phyloP scores from a whole-genome alignment of 2,329 filamentous ascomycete species.

The Rhinocladiella mackenziei region DNA sequence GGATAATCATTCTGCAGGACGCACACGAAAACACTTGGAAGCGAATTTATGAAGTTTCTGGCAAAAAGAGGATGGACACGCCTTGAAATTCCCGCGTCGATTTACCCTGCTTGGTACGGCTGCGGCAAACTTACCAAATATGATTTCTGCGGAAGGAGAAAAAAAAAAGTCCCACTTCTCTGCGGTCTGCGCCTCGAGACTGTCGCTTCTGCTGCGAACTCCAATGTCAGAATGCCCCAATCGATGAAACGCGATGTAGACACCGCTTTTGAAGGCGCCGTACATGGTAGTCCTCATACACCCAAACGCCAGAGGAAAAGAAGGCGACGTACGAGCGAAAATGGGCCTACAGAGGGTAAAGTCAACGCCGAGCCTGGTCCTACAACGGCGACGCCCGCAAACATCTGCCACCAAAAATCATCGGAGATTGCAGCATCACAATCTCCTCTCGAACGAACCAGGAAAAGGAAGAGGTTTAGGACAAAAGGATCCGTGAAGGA shows the following conservation, averaged over 20 bases:
- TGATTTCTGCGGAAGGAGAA: too few species aligned
- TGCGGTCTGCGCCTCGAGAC: too few species aligned
- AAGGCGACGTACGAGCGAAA: constrained; percentile 33
- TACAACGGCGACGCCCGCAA: constrained; percentile 15
- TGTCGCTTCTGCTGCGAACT: too few species aligned
- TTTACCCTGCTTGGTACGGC: too few species aligned
- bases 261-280: constrained; percentile 19
- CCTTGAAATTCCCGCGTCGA: too few species aligned
- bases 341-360: constrained; percentile 30
- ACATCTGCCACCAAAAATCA: background rate
- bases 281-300: constrained; percentile 1
- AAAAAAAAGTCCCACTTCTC: too few species aligned
- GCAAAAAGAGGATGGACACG: background rate
- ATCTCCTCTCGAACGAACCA: too few species aligned
- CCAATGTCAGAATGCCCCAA: constrained; percentile 17
- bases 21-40: background rate
- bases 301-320: constrained; percentile 29
- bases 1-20: constrained; percentile 80
- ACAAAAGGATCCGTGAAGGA: background rate
- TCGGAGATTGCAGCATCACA: background rate
- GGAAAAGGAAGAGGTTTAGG: too few species aligned
- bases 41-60: too few species aligned
- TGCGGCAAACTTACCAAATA: too few species aligned
- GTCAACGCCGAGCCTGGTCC: constrained; percentile 30
- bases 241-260: constrained; percentile 20